Evolutionary conservation across 139 green algal genomes (phyloP).

Genomic region (Volvox reticuliferus): DNA sequence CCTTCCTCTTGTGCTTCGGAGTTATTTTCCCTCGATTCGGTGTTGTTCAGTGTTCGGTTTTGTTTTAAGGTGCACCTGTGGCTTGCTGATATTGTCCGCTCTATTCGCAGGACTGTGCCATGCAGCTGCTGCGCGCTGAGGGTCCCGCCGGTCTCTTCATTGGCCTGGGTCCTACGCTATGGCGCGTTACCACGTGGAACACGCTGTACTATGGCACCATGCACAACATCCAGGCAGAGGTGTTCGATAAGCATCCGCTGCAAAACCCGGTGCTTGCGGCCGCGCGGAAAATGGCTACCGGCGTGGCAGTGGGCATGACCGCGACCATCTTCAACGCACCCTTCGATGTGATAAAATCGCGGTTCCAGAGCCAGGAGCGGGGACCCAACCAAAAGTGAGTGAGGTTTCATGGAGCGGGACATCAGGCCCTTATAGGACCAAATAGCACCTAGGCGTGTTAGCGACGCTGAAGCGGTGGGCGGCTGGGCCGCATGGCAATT

Average conservation of each 20-base stretch:
- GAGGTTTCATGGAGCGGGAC: background rate
- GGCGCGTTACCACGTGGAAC: constrained; percentile 69
- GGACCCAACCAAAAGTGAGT: constrained; percentile 37
- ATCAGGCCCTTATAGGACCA: too few species aligned
- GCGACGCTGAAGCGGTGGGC: too few species aligned
- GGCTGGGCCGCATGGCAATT: too few species aligned
- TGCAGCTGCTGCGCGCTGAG: constrained; percentile 56
- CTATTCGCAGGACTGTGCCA: constrained; percentile 11
- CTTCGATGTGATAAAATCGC: constrained; percentile 65
- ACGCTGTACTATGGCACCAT: constrained; percentile 62
- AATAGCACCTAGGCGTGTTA: too few species aligned
- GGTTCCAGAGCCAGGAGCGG: constrained; percentile 48
- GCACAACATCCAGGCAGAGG: constrained; percentile 49
- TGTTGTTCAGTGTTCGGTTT: too few species aligned
- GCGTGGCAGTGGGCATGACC: constrained; percentile 55
- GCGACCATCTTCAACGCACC: constrained; percentile 71
- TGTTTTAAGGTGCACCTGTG: too few species aligned
- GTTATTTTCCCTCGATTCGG: too few species aligned
- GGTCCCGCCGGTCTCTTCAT: constrained; percentile 57
- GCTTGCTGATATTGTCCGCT: background rate
- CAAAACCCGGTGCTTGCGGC: constrained; percentile 32
- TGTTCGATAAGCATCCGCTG: constrained; percentile 32
- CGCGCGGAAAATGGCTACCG: constrained; percentile 46
- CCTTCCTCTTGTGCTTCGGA: too few species aligned
- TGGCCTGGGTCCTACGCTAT: constrained; percentile 60